A percentile compares a stretch with the other conserved stretches of the same genome.
phyloP scores from a whole-genome alignment of 345 rosid genomes.

The Gossypium australe region DNA sequence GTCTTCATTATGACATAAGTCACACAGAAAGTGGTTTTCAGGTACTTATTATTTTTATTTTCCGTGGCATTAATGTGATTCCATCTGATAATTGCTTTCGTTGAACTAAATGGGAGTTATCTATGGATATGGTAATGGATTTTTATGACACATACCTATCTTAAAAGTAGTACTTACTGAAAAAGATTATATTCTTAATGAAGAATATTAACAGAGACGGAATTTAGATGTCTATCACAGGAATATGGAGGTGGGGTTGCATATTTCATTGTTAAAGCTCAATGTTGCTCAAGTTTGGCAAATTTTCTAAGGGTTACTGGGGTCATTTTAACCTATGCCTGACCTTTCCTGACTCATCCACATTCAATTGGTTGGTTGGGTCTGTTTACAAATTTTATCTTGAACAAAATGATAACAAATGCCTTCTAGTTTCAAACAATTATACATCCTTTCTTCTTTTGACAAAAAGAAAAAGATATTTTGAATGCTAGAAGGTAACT shows the following conservation, averaged over 20 bases:
- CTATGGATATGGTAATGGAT: background rate
- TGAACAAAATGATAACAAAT: background rate
- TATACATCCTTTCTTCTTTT: too few relatives aligned
- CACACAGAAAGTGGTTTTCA: slow-evolving; percentile 61
- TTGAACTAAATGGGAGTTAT: background rate
- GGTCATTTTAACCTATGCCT: background rate
- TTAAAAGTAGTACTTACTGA: background rate
- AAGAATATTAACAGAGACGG: background rate
- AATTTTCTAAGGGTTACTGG: background rate
- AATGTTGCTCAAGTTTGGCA: background rate
- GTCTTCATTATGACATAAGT: slow-evolving; percentile 56
- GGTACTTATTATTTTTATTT: slow-evolving; percentile 31
- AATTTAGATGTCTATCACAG: background rate
- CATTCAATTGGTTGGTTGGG: background rate
- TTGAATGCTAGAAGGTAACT: background rate
- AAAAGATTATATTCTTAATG: background rate
- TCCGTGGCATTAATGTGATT: background rate
- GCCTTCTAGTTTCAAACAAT: background rate
- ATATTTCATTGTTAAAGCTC: background rate
- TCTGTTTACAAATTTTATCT: background rate
- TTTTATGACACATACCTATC: background rate
- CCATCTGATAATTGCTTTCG: background rate
- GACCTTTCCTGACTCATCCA: background rate
- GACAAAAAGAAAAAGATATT: background rate
- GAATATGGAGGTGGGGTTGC: background rate